A percentile compares a stretch with the other conserved stretches of the same genome.
Evolutionary conservation across 225 moss, liverwort and hornwort genomes (phyloP).

Genomic region (Pleurozium schreberi): DNA sequence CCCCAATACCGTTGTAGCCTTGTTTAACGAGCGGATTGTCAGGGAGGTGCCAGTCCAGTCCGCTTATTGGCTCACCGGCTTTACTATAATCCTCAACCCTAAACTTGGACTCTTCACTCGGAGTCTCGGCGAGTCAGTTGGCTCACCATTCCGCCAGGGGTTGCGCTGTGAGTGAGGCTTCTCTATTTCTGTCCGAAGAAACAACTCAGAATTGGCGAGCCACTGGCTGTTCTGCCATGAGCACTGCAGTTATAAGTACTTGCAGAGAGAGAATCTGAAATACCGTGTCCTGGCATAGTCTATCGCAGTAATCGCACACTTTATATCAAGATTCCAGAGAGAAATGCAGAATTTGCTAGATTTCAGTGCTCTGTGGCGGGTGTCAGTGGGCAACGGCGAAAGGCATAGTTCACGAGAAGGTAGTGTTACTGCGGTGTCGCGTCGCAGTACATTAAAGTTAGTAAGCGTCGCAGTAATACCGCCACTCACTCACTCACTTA

Average conservation of each 20-base stretch:
- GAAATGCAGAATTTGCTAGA: neutral
- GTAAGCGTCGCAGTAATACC: neutral
- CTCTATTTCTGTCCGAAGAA: neutral
- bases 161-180: neutral
- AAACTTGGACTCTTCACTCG: too few relatives aligned
- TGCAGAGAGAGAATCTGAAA: neutral
- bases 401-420: neutral
- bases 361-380: neutral
- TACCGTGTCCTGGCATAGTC: neutral
- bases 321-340: neutral
- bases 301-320: too few relatives aligned
- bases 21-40: neutral
- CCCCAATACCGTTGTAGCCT: too few relatives aligned
- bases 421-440: neutral
- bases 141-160: neutral
- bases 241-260: neutral
- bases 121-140: too few relatives aligned
- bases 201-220: neutral
- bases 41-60: neutral
- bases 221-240: neutral
- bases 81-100: neutral
- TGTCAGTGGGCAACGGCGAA: neutral
- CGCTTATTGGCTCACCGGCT: neutral
- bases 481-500: too few relatives aligned
- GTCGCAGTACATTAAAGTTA: too few relatives aligned